These are phyloP conservation scores for Phytophthora fragariaefolia DNA, from an alignment of 352 stramenopile species.

Conservation along the genomic window DNA sequence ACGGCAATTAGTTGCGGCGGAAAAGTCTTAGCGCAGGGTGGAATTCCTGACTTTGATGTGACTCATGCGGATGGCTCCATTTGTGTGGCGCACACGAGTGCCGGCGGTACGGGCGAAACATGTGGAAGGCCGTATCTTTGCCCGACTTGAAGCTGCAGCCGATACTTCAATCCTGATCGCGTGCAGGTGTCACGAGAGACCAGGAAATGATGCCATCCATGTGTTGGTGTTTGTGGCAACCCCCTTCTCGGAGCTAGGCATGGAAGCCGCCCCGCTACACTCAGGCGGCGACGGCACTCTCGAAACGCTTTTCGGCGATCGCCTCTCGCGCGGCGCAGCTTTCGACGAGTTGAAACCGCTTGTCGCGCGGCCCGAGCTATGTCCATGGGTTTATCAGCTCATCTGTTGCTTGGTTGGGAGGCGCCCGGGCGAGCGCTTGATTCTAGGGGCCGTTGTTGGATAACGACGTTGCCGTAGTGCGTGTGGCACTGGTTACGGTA, in stretches of 20 bases:
- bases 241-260: not conserved
- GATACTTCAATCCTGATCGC: slow-evolving; percentile 26
- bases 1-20: no score
- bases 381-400: not conserved
- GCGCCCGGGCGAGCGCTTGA: not conserved
- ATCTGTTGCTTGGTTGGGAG: slow-evolving; percentile 2
- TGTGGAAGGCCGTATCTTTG: slow-evolving; percentile 14
- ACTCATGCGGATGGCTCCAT: no score
- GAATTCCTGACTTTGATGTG: no score
- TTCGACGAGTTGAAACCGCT: not conserved
- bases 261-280: not conserved
- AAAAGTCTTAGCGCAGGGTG: no score
- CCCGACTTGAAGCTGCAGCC: slow-evolving; percentile 19
- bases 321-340: not conserved
- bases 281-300: not conserved
- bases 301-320: not conserved
- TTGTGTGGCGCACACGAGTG: slow-evolving; percentile 7
- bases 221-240: not conserved
- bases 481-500: no score
- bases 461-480: slow-evolving; percentile 2
- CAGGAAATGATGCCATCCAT: not conserved
- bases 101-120: slow-evolving; percentile 12
- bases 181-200: not conserved
- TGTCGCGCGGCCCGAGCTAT: slow-evolving; percentile 8
- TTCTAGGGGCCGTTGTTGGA: not conserved